phyloP scores from a whole-genome alignment of 345 rosid species.

The Nasturtium officinale region DNA sequence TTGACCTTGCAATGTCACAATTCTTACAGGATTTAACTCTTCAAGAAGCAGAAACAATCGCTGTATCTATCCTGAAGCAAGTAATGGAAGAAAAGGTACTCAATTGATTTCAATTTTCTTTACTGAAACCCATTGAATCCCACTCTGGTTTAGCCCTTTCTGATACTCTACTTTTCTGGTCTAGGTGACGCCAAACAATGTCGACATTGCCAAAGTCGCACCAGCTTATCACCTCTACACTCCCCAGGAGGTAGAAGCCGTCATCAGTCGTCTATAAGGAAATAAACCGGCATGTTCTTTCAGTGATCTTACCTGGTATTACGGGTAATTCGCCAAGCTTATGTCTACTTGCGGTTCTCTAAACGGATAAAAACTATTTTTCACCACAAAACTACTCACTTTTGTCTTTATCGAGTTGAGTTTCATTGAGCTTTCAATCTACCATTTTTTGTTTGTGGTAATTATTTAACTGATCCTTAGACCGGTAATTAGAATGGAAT shows the following conservation, averaged over 20 bases:
- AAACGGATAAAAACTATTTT: background rate
- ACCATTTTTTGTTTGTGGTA: background rate
- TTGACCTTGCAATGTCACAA: background rate
- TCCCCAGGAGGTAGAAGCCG: conserved; percentile 93
- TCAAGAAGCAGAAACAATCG: conserved; percentile 80
- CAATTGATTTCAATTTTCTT: background rate
- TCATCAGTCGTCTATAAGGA: conserved; percentile 74
- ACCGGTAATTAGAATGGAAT: background rate
- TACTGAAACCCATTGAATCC: background rate
- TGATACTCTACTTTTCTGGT: background rate
- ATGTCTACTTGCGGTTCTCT: background rate
- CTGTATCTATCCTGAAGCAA: conserved; percentile 83
- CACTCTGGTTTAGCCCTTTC: background rate
- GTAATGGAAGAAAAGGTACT: conserved; percentile 92
- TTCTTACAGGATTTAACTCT: conserved; percentile 69
- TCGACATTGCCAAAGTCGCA: conserved; percentile 89
- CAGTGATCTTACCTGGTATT: background rate
- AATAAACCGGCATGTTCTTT: background rate
- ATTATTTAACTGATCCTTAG: background rate
- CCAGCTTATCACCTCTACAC: conserved; percentile 88
- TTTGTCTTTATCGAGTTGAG: background rate
- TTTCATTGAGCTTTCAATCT: conserved; percentile 6
- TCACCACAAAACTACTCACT: background rate
- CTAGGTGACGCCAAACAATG: conserved; percentile 66
- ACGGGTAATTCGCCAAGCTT: background rate